Base-by-base conservation (phyloP, 2,329 filamentous ascomycete species). In the Talaromyces sp. region DNA sequence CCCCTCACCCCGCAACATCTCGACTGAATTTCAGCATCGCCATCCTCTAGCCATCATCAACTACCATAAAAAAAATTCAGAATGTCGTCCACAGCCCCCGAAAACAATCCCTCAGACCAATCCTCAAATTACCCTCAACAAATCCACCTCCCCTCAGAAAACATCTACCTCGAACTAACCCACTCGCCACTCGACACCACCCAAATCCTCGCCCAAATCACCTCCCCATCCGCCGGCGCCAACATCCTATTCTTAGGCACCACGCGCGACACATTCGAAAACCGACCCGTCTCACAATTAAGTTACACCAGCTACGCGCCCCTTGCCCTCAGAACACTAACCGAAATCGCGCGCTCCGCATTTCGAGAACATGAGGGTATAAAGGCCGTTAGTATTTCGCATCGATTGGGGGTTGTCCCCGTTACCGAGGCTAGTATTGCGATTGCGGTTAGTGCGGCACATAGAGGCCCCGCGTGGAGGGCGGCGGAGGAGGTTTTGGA, bases 351-450 rank as follows among this genome's bases (percentile, higher is more conserved):
- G 9, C 65, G 66, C 50, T 67, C 77, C 5, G 72, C 78, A 3
- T 74, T 92, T 3, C 73, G 75, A 15, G 67, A 73, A 63, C 85
- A 96, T 70, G 75, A 72, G 0, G 81, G 96, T 17, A 82, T 83
- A 37, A 52, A 52, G 13, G 88, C 84, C 7, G 85, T 97, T 59
- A 85, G 88, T 52, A 89, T 97, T 72, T 80, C 89, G 13, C 94
- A 97, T 75, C 84, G 93, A 3, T 80, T 97, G 3, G 94, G 94
- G 0, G 81, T 84, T 19, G 93, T 97, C 15, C 89, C 90, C 2
- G 87, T 97, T 57, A 88, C 86, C n/a, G 90, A 97, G 74, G 92
- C 97, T 76, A 96, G 90, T 70, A 93, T 99, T 61, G 77, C 95
- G 57, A 91, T 97, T 66, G 89, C 90, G 1, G 89, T 97, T 3